These are phyloP conservation scores for Aspergillus olivimuriae DNA, from an alignment of 495 filamentous ascomycete genomes.

Conservation along the genomic window DNA sequence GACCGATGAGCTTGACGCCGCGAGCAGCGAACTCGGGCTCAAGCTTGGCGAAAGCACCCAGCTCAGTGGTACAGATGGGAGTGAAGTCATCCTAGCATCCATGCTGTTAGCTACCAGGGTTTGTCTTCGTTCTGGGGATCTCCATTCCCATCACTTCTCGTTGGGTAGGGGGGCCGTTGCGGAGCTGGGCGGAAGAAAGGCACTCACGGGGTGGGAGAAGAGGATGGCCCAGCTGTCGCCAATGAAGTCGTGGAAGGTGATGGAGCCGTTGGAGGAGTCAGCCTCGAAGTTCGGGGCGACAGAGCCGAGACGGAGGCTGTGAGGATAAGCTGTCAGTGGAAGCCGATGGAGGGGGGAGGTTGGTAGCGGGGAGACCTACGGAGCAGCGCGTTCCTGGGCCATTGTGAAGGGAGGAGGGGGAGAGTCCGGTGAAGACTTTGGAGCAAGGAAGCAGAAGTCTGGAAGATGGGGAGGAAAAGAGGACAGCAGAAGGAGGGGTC, in stretches of 20 bases:
- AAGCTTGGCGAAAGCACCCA: conserved; percentile 93
- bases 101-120: neutral
- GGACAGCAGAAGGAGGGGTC: neutral
- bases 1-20: conserved; percentile 90
- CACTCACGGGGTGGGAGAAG: conserved; percentile 89
- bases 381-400: conserved; percentile 42
- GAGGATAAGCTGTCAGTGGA: neutral
- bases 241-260: conserved; percentile 97
- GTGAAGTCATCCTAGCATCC: conserved; percentile 59
- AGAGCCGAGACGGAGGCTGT: conserved; percentile 79
- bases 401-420: conserved; percentile 33
- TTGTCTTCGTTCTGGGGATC: neutral
- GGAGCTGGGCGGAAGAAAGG: conserved; percentile 7
- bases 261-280: conserved; percentile 82
- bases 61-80: conserved; percentile 97
- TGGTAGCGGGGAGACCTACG: conserved; percentile 32
- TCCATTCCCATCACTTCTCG: too few species aligned
- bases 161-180: neutral
- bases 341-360: neutral
- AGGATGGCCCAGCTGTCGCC: conserved; percentile 91
- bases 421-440: conserved; percentile 1
- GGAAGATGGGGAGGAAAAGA: neutral
- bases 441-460: neutral
- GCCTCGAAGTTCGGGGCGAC: conserved; percentile 91
- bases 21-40: conserved; percentile 94